These are phyloP conservation scores for Pestalotiopsis sp. DNA, from an alignment of 2,329 filamentous ascomycete genomes.

Conservation along the genomic window DNA sequence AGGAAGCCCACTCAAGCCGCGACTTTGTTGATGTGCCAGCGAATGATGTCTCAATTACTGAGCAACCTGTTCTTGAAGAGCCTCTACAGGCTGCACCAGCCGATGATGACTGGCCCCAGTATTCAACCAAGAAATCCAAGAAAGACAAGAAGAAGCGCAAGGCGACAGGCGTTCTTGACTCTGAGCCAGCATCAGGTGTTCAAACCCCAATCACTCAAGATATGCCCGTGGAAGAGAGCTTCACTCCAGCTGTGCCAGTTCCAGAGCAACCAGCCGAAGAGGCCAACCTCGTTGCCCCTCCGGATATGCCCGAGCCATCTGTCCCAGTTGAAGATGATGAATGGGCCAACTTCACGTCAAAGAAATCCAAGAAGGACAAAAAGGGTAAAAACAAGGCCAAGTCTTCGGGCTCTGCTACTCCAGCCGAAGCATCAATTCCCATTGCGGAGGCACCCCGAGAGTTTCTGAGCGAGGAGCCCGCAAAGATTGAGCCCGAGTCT, in stretches of 20 bases:
- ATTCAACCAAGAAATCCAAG: conserved; percentile 28
- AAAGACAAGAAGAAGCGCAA: conserved; percentile 16
- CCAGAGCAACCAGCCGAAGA: conserved; percentile 5
- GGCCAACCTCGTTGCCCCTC: background rate
- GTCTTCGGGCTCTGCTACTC: conserved; percentile 18
- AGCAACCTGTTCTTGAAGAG: background rate
- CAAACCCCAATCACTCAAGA: conserved; percentile 20
- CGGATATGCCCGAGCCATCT: background rate
- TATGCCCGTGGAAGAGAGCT: conserved; percentile 5
- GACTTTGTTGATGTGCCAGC: conserved; percentile 11
- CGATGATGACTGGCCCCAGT: conserved; percentile 2
- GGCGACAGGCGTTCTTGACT: conserved; percentile 19
- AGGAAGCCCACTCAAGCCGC: conserved; percentile 15
- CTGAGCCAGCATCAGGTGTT: conserved; percentile 19
- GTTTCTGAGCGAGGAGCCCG: conserved; percentile 19
- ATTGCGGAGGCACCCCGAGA: background rate
- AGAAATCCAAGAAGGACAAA: conserved; percentile 28
- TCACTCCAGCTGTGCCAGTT: conserved; percentile 13
- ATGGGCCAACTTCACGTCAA: conserved; percentile 15
- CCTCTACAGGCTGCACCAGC: background rate
- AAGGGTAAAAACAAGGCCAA: conserved; percentile 19
- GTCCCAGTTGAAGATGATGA: conserved; percentile 9
- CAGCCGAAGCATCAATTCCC: conserved; percentile 18
- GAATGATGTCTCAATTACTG: background rate
- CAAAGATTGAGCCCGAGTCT: conserved; percentile 24